These are phyloP conservation scores for Plantago ovata DNA, from an alignment of 257 asterid genomes.

Conservation along the genomic window DNA sequence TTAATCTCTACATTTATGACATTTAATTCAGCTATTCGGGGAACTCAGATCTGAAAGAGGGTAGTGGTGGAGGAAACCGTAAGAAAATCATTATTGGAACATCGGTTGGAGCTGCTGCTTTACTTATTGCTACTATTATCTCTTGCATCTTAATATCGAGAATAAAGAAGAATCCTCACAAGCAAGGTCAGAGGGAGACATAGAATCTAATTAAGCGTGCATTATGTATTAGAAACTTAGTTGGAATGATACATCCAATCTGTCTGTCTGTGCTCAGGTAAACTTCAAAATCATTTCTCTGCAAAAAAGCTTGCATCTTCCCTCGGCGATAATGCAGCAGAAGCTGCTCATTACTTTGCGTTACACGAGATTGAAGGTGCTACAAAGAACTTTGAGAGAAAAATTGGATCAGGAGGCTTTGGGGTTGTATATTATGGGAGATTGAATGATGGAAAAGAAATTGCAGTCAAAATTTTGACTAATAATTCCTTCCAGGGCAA, in stretches of 20 bases:
- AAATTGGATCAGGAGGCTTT: constrained; percentile 90
- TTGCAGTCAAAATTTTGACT: constrained; percentile 83
- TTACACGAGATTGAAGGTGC: constrained; percentile 79
- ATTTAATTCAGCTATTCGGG: constrained; percentile 66
- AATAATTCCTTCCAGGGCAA: constrained; percentile 92
- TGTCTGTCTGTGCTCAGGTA: constrained; percentile 32
- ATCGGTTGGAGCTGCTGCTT: constrained; percentile 69
- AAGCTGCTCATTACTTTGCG: constrained; percentile 81
- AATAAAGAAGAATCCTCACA: constrained; percentile 39
- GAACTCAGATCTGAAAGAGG: constrained; percentile 51
- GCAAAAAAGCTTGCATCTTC: constrained; percentile 50
- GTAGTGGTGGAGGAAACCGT: constrained; percentile 36
- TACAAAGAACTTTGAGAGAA: constrained; percentile 71
- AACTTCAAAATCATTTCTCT: constrained; percentile 29
- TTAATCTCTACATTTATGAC: constrained; percentile 12
- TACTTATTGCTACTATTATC: constrained; percentile 60
- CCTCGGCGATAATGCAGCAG: constrained; percentile 52
- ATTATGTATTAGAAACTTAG: constrained; percentile 7
- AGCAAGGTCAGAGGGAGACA: constrained; percentile 45
- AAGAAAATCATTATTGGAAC: constrained; percentile 74
- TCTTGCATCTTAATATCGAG: constrained; percentile 57
- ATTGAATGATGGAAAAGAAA: constrained; percentile 78
- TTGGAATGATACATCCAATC: constrained; percentile 17
- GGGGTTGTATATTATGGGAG: constrained; percentile 90
- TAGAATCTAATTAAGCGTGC: not conserved